Evolutionary conservation across 2,329 filamentous ascomycete species (phyloP), one percentile per base, ranked within the genome.

Genomic region (Fusarium napiforme): DNA sequence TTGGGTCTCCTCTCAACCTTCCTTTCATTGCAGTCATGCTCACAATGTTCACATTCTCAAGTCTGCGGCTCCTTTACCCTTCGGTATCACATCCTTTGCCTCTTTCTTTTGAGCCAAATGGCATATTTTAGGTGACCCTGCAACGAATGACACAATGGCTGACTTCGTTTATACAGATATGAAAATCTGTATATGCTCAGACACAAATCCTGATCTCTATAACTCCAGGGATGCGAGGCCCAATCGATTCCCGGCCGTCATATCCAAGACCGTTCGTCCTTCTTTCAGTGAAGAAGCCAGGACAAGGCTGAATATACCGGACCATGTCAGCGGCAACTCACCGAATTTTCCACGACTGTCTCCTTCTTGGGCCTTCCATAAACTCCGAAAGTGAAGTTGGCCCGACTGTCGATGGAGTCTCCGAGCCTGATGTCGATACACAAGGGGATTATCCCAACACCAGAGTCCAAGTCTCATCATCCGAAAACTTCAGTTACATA

Each of bases 401-500:
- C 12, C 14, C 9, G 21, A 18, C 28, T 32, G 4, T 21, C 2
- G 19, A 6, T 49, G 15, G 28, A n/a, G 28, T n/a, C 15, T 32
- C 4, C 5, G 19, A 18, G 8, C 4, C 10, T 18, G 21, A 2
- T n/a, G 3, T 32, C 21, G 9, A n/a, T n/a, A 12, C 4, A 12
- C 7, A n/a, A 4, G 14, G 5, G 7, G 3, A 18, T n/a, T 3
- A 9, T 32, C 0, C 2, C 21, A 18, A 32, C 12, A 8, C 7
- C 9, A 1, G 0, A n/a, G 10, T 12, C 9, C 0, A 11, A n/a
- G 2, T 2, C 21, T 4, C 9, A n/a, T 32, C 1, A 12, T n/a
- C 15, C 26, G 23, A 23, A 49, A 32, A 18, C 5, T 32, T 32
- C 28, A 1, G 6, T 21, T 5, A 4, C 5, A 15, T 15, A 5